Evolutionary conservation across 805 yeast species (phyloP).

Genomic region (Ogataea haglerorum): DNA sequence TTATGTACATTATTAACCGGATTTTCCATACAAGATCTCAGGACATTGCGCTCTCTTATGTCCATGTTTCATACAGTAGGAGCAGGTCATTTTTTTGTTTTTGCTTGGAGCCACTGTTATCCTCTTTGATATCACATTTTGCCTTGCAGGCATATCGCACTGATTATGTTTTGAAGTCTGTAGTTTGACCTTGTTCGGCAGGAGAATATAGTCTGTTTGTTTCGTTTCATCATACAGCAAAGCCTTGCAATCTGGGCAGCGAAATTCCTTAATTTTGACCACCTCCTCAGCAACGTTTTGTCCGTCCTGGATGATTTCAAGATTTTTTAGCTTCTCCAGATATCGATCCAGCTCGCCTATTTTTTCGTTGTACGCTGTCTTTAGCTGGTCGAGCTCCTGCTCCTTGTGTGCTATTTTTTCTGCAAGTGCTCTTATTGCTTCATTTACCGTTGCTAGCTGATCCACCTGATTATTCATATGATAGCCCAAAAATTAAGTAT

Average conservation of each 20-base stretch:
- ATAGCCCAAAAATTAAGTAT: neutral
- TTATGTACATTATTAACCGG: conserved; percentile 7
- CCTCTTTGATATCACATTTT: neutral
- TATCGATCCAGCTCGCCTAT: conserved; percentile 21
- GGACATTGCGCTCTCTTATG: conserved; percentile 37
- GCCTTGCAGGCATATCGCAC: neutral
- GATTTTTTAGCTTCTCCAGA: conserved; percentile 15
- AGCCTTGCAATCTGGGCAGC: conserved; percentile 17
- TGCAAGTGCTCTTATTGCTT: conserved; percentile 33
- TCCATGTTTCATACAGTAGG: conserved; percentile 33
- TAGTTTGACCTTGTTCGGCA: conserved; percentile 21
- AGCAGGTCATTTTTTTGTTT: conserved; percentile 31
- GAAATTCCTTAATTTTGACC: conserved; percentile 1
- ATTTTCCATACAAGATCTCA: conserved; percentile 17
- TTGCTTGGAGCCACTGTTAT: conserved; percentile 1
- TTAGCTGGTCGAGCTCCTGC: conserved; percentile 35
- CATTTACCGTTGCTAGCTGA: conserved; percentile 19
- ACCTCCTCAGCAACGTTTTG: neutral
- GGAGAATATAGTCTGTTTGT: conserved; percentile 18
- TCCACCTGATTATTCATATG: neutral
- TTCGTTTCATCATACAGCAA: conserved; percentile 11
- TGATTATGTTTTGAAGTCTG: neutral
- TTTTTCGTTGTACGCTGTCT: conserved; percentile 21
- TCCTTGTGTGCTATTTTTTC: conserved; percentile 36
- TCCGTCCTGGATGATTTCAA: conserved; percentile 7